Evolutionary conservation across 441 rosid genomes (phyloP).

Genomic region (Theobroma grandiflorum): DNA sequence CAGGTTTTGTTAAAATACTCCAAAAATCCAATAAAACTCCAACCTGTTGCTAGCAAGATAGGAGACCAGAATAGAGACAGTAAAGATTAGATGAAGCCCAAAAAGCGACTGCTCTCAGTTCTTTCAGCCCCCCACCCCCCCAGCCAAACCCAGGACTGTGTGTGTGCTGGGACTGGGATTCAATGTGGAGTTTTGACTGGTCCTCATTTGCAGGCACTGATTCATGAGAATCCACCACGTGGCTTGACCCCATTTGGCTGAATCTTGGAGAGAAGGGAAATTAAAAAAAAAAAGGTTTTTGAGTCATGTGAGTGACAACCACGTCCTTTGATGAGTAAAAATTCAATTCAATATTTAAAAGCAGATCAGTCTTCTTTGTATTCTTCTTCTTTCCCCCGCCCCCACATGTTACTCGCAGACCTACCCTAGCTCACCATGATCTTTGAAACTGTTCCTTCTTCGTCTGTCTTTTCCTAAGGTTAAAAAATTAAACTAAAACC

Average conservation of each 20-base stretch:
- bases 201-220: slow-evolving; percentile 33
- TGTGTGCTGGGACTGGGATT: background rate
- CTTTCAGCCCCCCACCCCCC: background rate
- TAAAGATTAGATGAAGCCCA: background rate
- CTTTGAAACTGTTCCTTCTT: background rate
- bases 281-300: background rate
- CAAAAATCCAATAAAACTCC: background rate
- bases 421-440: background rate
- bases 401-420: background rate
- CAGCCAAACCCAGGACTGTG: background rate
- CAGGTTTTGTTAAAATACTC: background rate
- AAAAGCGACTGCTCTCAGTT: background rate
- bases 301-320: slow-evolving; percentile 66
- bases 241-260: slow-evolving; percentile 49
- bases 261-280: background rate
- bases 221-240: slow-evolving; percentile 46
- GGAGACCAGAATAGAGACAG: slow-evolving; percentile 12
- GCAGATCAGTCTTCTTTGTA: background rate
- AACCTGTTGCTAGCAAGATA: slow-evolving; percentile 1
- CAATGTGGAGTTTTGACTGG: slow-evolving; percentile 38
- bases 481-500: background rate
- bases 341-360: background rate
- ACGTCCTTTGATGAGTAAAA: slow-evolving; percentile 44
- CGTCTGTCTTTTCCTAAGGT: background rate
- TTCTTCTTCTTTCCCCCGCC: background rate